Conservation (phyloP, 176 grass and related monocot species). For the Musa schizocarpa region DNA sequence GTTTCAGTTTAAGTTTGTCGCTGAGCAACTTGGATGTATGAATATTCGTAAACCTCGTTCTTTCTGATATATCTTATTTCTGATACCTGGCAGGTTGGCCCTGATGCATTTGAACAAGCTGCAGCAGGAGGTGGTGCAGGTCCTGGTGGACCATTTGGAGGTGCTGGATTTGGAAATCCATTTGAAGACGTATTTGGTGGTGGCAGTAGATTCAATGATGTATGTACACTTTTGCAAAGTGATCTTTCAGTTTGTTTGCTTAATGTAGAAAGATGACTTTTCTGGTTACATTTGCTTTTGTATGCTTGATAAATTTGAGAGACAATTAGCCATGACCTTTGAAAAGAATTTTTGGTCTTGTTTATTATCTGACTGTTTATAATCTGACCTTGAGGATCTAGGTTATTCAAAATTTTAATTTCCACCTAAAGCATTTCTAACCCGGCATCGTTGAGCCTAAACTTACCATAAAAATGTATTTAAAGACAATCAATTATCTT, state of each 20-base stretch:
- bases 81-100: constrained; percentile 44
- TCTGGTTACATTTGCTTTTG: too few relatives aligned
- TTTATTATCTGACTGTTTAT: too few relatives aligned
- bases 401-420: too few relatives aligned
- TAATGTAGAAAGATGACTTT: too few relatives aligned
- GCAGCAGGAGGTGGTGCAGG: constrained; percentile 41
- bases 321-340: too few relatives aligned
- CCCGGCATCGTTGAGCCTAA: too few relatives aligned
- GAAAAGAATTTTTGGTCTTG: too few relatives aligned
- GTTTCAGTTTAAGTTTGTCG: neutral
- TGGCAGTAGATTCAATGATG: constrained; percentile 14
- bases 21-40: neutral
- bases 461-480: too few relatives aligned
- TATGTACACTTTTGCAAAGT: constrained; percentile 3
- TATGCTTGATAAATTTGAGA: too few relatives aligned
- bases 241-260: neutral
- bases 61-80: neutral
- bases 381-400: too few relatives aligned
- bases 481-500: too few relatives aligned
- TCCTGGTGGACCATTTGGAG: constrained; percentile 38
- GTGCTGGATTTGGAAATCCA: constrained; percentile 55
- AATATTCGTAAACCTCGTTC: neutral
- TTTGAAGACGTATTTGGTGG: constrained; percentile 77
- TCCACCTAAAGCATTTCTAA: too few relatives aligned
- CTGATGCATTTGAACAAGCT: constrained; percentile 66